Evolutionary conservation across 1,284 basidiomycete species (phyloP).

Genomic region (Cryptococcus sp.): DNA sequence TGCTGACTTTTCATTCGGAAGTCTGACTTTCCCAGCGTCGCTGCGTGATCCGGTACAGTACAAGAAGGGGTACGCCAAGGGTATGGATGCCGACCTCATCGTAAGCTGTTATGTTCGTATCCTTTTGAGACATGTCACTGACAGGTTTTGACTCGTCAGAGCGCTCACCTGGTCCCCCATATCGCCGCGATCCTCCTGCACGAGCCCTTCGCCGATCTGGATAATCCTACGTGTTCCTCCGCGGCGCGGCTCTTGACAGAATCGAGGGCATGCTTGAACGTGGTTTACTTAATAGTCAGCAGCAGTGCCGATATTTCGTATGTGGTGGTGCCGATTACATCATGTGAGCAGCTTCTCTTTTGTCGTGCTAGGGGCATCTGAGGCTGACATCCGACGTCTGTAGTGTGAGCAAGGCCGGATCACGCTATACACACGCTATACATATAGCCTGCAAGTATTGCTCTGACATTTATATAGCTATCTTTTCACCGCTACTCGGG

Average conservation of each 20-base stretch:
- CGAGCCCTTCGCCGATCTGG: slow-evolving; percentile 38
- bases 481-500: slow-evolving; percentile 33
- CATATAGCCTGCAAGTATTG: not conserved
- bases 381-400: not conserved
- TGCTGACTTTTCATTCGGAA: not conserved
- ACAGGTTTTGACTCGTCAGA: slow-evolving; percentile 13
- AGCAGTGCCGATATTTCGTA: slow-evolving; percentile 32
- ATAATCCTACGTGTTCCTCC: slow-evolving; percentile 25
- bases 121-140: not conserved
- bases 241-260: slow-evolving; percentile 26
- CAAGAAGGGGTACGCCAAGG: slow-evolving; percentile 19
- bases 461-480: slow-evolving; percentile 13
- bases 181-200: slow-evolving; percentile 40
- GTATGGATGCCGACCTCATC: slow-evolving; percentile 36
- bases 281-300: slow-evolving; percentile 31
- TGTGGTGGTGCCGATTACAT: slow-evolving; percentile 25
- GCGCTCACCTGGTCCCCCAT: slow-evolving; percentile 32
- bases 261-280: slow-evolving; percentile 28
- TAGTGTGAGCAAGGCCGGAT: slow-evolving; percentile 13
- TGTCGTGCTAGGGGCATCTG: not conserved
- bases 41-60: slow-evolving; percentile 38
- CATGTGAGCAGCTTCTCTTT: slow-evolving; percentile 23
- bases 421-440: slow-evolving; percentile 19
- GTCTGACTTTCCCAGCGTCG: slow-evolving; percentile 27
- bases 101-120: slow-evolving; percentile 21